Evolutionary conservation across 2,329 filamentous ascomycete species (phyloP).

Genomic region (Emergomyces orientalis): DNA sequence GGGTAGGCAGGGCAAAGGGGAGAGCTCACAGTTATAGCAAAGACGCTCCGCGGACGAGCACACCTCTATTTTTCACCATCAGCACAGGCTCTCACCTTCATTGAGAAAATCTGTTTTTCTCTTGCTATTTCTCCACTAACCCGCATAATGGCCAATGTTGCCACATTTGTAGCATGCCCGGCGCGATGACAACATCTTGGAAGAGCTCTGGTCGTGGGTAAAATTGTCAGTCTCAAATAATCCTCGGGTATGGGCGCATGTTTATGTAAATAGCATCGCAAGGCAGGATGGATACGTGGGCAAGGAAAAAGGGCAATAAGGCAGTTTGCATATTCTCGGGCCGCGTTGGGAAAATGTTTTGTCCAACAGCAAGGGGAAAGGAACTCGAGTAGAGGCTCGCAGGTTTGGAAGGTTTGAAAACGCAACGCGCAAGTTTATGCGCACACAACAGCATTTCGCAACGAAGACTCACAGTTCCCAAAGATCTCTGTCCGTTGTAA

Average conservation of each 20-base stretch:
- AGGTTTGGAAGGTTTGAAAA: neutral
- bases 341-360: neutral
- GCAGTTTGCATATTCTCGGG: neutral
- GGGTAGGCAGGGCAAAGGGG: neutral
- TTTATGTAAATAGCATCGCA: slow-evolving; percentile 1
- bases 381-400: neutral
- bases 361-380: neutral
- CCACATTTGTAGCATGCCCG: slow-evolving; percentile 71
- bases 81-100: slow-evolving; percentile 48
- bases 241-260: neutral
- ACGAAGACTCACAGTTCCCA: neutral
- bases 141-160: slow-evolving; percentile 63
- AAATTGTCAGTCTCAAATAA: neutral
- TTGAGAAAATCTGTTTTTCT: slow-evolving; percentile 32
- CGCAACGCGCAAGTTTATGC: neutral
- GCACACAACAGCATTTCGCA: neutral
- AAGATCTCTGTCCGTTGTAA: neutral
- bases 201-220: slow-evolving; percentile 1
- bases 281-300: neutral
- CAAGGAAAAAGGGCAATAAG: neutral
- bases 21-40: slow-evolving; percentile 90
- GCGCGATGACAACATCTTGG: slow-evolving; percentile 66
- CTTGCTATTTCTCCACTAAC: slow-evolving; percentile 26
- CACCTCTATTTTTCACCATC: slow-evolving; percentile 57
- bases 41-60: slow-evolving; percentile 97